phyloP scores from a whole-genome alignment of 2,329 filamentous ascomycete species.

The Parascedosporium putredinis region DNA sequence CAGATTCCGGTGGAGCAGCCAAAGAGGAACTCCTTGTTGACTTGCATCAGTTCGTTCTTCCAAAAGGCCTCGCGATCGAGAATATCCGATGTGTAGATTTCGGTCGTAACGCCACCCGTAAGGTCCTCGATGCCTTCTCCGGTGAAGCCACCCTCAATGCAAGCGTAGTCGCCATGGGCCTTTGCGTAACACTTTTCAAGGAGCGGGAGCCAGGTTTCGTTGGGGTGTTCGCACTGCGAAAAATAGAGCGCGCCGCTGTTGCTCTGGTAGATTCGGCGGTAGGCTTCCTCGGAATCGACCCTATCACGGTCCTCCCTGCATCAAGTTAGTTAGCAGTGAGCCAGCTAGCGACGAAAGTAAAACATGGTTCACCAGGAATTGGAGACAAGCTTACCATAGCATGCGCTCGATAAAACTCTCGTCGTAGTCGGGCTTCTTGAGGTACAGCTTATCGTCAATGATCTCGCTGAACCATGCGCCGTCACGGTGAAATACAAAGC shows the following conservation, averaged over 20 bases:
- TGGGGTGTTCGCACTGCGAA: constrained; percentile 55
- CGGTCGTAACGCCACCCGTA: constrained; percentile 59
- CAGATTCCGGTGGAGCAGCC: constrained; percentile 58
- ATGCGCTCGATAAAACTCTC: constrained; percentile 40
- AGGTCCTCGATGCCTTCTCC: constrained; percentile 52
- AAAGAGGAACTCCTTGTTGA: constrained; percentile 71
- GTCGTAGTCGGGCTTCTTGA: constrained; percentile 49
- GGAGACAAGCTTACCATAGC: constrained; percentile 23
- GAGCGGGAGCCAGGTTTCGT: constrained; percentile 71
- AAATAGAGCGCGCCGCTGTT: constrained; percentile 69
- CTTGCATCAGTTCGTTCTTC: constrained; percentile 68
- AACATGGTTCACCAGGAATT: background rate
- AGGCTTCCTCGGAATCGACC: constrained; percentile 45
- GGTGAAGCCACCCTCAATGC: constrained; percentile 62
- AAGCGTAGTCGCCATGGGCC: constrained; percentile 66
- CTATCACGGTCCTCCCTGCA: constrained; percentile 25
- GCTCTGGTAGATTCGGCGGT: constrained; percentile 35
- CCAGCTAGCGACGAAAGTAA: too few relatives aligned
- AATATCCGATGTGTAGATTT: constrained; percentile 59
- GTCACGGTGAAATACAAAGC: constrained; percentile 75
- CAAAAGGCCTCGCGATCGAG: constrained; percentile 74
- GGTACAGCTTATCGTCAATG: constrained; percentile 42
- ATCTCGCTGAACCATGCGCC: constrained; percentile 59
- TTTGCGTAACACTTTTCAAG: constrained; percentile 76
- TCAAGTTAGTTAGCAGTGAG: constrained; percentile 7